These are phyloP conservation scores for Nakaseomyces bracarensis DNA, from an alignment of 1,139 yeast genomes.

Conservation along the genomic window DNA sequence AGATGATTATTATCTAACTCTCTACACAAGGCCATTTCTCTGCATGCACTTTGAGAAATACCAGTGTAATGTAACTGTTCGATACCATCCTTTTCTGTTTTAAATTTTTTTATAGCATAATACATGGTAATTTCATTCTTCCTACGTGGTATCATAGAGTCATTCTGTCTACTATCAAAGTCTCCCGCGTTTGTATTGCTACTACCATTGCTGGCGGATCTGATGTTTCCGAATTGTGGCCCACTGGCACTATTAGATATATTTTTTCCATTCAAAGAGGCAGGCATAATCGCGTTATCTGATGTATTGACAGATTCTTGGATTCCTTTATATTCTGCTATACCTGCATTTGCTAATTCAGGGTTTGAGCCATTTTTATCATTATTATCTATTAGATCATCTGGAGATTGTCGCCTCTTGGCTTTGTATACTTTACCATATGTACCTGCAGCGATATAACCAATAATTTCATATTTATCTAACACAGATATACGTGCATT, in stretches of 20 bases:
- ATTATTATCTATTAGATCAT: slow-evolving; percentile 9
- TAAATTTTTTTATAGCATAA: slow-evolving; percentile 91
- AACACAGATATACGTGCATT: slow-evolving; percentile 60
- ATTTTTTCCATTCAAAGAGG: neutral
- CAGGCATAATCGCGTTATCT: neutral
- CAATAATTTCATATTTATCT: slow-evolving; percentile 76
- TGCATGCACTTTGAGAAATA: slow-evolving; percentile 87
- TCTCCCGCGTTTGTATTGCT: neutral
- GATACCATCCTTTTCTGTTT: slow-evolving; percentile 83
- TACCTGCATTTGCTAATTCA: neutral
- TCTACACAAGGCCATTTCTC: slow-evolving; percentile 93
- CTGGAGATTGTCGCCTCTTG: slow-evolving; percentile 33
- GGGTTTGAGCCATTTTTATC: neutral
- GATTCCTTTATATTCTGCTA: neutral
- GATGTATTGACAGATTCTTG: slow-evolving; percentile 3
- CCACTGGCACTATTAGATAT: slow-evolving; percentile 1
- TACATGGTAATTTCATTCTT: slow-evolving; percentile 17
- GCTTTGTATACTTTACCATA: slow-evolving; percentile 97
- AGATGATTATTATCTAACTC: slow-evolving; percentile 77
- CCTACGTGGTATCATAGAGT: neutral
- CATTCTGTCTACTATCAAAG: neutral
- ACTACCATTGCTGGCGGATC: neutral
- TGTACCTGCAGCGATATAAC: slow-evolving; percentile 97
- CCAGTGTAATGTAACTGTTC: slow-evolving; percentile 89
- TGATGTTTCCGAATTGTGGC: neutral